A percentile compares a stretch with the other conserved stretches of the same genome.
Evolutionary conservation across 768 basidiomycete genomes (phyloP).

Genomic region (Hericium coralloides): DNA sequence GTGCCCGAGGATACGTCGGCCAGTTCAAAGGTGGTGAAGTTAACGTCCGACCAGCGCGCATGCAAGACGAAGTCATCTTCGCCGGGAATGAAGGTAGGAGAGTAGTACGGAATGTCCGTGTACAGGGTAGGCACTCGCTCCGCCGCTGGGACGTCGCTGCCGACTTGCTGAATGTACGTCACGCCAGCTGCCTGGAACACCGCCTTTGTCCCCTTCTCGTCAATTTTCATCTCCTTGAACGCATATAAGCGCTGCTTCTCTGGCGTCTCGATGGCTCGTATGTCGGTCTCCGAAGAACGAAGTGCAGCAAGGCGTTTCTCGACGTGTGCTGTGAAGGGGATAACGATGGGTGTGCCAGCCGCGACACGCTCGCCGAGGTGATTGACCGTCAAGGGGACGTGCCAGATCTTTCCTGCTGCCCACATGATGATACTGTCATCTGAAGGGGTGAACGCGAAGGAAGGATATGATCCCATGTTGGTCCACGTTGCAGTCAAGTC

Average conservation of each 20-base stretch:
- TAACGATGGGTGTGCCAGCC: slow-evolving; percentile 33
- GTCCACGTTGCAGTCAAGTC: neutral
- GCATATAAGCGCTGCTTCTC: neutral
- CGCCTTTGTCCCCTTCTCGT: neutral
- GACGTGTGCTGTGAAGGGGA: slow-evolving; percentile 55
- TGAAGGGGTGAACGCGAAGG: neutral
- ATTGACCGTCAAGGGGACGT: neutral
- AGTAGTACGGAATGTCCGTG: neutral
- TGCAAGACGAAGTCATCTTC: neutral
- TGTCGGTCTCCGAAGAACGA: slow-evolving; percentile 34
- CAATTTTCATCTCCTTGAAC: neutral
- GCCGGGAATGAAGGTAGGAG: neutral
- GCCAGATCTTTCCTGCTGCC: neutral
- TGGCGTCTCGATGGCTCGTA: slow-evolving; percentile 24
- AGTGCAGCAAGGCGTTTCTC: slow-evolving; percentile 60
- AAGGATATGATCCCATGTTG: neutral
- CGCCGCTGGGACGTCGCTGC: neutral
- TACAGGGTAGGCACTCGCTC: neutral
- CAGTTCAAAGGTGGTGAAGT: neutral
- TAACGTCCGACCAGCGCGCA: neutral
- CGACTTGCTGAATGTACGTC: neutral
- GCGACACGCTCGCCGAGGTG: slow-evolving; percentile 23
- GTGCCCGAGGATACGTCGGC: neutral
- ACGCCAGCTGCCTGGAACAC: neutral
- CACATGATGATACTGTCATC: neutral